Evolutionary conservation across 1,284 basidiomycete species (phyloP).

Genomic region (Polyporus tsugae): DNA sequence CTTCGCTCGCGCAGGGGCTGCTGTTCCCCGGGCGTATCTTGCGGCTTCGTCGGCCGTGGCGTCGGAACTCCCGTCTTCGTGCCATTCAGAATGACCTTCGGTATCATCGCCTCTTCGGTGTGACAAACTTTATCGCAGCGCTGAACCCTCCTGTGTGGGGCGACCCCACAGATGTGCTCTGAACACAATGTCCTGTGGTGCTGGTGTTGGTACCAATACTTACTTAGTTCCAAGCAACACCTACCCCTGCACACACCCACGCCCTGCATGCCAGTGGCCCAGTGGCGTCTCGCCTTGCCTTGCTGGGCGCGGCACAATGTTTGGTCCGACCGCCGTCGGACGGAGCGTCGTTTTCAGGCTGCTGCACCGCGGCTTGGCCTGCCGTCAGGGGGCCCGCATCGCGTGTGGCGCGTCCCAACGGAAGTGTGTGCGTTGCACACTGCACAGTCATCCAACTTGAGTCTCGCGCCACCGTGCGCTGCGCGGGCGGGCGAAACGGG

Average conservation of each 20-base stretch:
- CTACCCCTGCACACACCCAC: conserved; percentile 3
- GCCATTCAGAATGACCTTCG: conserved; percentile 1
- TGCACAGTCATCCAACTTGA: neutral
- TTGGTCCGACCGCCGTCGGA: conserved; percentile 12
- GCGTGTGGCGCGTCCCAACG: neutral
- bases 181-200: neutral
- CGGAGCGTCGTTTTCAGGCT: neutral
- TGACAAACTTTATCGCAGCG: conserved; percentile 12
- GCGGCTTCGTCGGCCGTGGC: conserved; percentile 3
- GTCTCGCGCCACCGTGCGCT: conserved; percentile 3
- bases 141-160: neutral
- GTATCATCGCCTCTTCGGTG: conserved; percentile 1
- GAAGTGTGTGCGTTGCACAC: neutral
- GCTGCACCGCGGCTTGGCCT: conserved; percentile 1
- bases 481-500: conserved; percentile 7
- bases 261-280: neutral
- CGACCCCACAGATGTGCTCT: neutral
- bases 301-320: conserved; percentile 1
- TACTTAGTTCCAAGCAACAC: neutral
- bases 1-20: neutral
- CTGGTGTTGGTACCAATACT: neutral
- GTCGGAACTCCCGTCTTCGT: conserved; percentile 5
- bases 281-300: conserved; percentile 7
- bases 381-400: conserved; percentile 8
- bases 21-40: conserved; percentile 4